A percentile compares a stretch with the other conserved stretches of the same genome.
These are phyloP conservation scores for Cadophora gregata DNA, from an alignment of 2,329 filamentous ascomycete species.

Conservation along the genomic window DNA sequence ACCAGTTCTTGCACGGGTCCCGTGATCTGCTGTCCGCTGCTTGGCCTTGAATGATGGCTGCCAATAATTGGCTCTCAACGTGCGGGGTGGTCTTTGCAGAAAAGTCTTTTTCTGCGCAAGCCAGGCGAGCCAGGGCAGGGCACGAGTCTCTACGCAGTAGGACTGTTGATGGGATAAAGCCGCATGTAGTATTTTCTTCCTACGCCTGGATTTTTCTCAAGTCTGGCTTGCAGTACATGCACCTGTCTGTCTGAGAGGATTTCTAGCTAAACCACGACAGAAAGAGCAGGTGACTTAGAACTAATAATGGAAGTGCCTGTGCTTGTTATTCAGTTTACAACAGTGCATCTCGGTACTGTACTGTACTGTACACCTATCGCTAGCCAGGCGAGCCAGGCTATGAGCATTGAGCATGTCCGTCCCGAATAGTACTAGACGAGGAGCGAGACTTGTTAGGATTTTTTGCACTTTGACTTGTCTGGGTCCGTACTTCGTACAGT, in stretches of 20 bases:
- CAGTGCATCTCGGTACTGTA: conserved; percentile 10
- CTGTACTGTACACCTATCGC: conserved; percentile 23
- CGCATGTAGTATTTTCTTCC: conserved; percentile 29
- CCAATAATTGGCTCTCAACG: conserved; percentile 11
- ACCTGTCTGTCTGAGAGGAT: background rate
- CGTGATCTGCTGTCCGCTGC: conserved; percentile 8
- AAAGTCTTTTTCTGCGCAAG: background rate
- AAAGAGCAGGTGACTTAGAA: conserved; percentile 32
- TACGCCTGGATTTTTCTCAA: conserved; percentile 12
- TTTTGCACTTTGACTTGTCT: conserved; percentile 18
- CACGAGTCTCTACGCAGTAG: background rate
- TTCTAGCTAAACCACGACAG: conserved; percentile 18
- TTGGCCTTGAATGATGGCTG: background rate
- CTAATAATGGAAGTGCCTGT: conserved; percentile 22
- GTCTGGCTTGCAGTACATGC: background rate
- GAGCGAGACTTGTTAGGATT: conserved; percentile 8
- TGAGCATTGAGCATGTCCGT: background rate
- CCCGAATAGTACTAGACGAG: background rate
- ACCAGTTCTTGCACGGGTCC: conserved; percentile 10
- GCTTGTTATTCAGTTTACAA: background rate
- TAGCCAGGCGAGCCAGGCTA: conserved; percentile 23
- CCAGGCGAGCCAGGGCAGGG: background rate
- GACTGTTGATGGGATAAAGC: conserved; percentile 21
- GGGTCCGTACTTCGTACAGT: background rate
- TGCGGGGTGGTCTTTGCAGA: conserved; percentile 11